Evolutionary conservation across 208 protist genomes (phyloP).

Genomic region (Acanthamoeba royreba): DNA sequence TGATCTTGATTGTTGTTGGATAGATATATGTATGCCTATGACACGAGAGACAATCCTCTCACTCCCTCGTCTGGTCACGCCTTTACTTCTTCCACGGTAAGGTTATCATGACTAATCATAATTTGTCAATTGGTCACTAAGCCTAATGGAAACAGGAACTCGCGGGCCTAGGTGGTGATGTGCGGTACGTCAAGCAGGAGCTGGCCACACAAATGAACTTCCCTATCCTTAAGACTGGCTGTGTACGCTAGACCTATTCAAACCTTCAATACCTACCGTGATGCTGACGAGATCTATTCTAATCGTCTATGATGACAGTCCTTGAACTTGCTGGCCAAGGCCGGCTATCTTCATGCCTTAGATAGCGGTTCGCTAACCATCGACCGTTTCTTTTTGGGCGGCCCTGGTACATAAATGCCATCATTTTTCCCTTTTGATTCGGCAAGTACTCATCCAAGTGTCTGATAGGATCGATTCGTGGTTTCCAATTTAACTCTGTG

Average conservation of each 20-base stretch:
- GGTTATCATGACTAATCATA: background rate
- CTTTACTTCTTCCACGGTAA: background rate
- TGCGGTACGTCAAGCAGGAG: background rate
- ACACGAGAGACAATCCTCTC: background rate
- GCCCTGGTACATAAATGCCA: background rate
- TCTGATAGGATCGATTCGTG: background rate
- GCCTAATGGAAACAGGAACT: background rate
- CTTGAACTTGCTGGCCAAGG: background rate
- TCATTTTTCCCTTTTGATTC: background rate
- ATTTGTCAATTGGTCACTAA: background rate
- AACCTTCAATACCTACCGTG: background rate
- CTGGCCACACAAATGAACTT: background rate
- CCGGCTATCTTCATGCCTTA: background rate
- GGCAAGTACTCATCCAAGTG: too few relatives aligned
- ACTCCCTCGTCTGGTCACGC: background rate
- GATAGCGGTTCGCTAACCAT: background rate
- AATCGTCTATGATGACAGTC: background rate
- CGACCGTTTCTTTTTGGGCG: background rate
- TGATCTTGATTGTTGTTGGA: too few relatives aligned
- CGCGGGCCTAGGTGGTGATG: background rate
- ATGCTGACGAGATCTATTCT: background rate
- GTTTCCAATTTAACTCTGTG: background rate
- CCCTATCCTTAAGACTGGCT: background rate
- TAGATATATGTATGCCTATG: background rate
- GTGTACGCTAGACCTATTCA: background rate